Evolutionary conservation across 345 rosid species (phyloP), one percentile per base, ranked within the genome.

Genomic region (Gossypium anomalum): DNA sequence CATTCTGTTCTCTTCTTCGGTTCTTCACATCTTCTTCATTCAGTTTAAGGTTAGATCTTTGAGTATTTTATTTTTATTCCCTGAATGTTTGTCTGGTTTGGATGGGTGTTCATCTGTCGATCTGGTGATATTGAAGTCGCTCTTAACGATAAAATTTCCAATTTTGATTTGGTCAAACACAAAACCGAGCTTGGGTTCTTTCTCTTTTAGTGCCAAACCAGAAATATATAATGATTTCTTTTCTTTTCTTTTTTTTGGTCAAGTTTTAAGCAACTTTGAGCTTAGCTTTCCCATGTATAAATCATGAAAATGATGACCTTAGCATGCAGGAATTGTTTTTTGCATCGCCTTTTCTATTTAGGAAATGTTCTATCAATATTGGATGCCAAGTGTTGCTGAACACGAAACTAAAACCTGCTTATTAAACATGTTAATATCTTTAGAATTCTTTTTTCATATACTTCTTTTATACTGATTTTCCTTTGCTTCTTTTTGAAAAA

Each of bases 41-140:
- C 60, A 56, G 60, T 19, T 56, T 20, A 56, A 56, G 60, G 60
- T 56, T 56, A 56, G 60, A 56, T 56, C 25, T 56, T 56, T 56
- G 4, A 56, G 27, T 56, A 9, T 56, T 56, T 20, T 10, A 20
- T 19, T 56, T 19, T 56, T 20, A 20, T 56, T 56, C 60, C 20
- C 27, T 56, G 9, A 9, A 56, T 19, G 25, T 3, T 19, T 34
- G 41, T 34, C 41, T 34, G 41, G 41, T 34, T 34, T 34, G 41
- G 56, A 52, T 52, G 19, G 16, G 56, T 52, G 0, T 56, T 22
- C 0, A 56, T 9, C 14, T 56, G 60, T 56, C 27, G 13, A 56
- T 56, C 60, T 56, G 60, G 60, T 56, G 60, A 56, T 56, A 19
- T 9, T 56, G 27, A 56, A 56, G 60, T 20, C 1, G 59, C 59